These are phyloP conservation scores for Pisolithus thermaeus DNA, from an alignment of 1,284 basidiomycete species.

Conservation along the genomic window DNA sequence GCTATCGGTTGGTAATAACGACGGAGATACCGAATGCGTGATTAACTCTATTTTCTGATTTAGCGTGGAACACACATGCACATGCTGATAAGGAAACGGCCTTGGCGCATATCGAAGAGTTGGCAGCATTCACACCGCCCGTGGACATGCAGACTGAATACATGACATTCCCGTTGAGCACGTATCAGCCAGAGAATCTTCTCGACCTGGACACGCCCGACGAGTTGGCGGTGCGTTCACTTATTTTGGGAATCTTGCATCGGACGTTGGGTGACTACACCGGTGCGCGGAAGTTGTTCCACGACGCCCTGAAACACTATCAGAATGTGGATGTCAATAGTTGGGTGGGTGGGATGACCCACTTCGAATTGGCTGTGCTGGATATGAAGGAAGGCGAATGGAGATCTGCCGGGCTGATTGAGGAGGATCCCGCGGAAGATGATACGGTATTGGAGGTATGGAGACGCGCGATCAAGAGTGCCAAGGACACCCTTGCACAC, in stretches of 20 bases:
- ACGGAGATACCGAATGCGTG: background rate
- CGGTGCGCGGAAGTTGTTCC: slow-evolving; percentile 42
- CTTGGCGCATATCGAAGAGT: slow-evolving; percentile 48
- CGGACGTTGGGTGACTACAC: slow-evolving; percentile 47
- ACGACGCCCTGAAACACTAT: slow-evolving; percentile 43
- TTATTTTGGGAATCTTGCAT: slow-evolving; percentile 63
- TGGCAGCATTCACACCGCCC: slow-evolving; percentile 41
- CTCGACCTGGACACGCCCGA: slow-evolving; percentile 59
- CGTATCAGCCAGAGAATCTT: slow-evolving; percentile 1
- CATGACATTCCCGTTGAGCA: slow-evolving; percentile 14
- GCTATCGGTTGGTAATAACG: slow-evolving; percentile 45
- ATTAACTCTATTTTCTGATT: slow-evolving; percentile 3
- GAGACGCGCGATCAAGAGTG: slow-evolving; percentile 41
- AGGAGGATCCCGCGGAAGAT: slow-evolving; percentile 8
- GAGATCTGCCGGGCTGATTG: slow-evolving; percentile 11
- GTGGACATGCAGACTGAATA: slow-evolving; percentile 34
- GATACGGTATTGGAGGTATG: slow-evolving; percentile 34
- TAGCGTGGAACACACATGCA: slow-evolving; percentile 71
- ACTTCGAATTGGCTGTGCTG: slow-evolving; percentile 63
- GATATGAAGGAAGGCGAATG: slow-evolving; percentile 53
- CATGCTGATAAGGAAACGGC: slow-evolving; percentile 50
- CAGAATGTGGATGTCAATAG: slow-evolving; percentile 41
- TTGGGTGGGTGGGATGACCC: slow-evolving; percentile 61
- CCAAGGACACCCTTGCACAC: slow-evolving; percentile 45
- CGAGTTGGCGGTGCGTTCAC: slow-evolving; percentile 61